Base-by-base conservation (phyloP, 2,329 filamentous ascomycete genomes). In the Fusarium cicatricum region DNA sequence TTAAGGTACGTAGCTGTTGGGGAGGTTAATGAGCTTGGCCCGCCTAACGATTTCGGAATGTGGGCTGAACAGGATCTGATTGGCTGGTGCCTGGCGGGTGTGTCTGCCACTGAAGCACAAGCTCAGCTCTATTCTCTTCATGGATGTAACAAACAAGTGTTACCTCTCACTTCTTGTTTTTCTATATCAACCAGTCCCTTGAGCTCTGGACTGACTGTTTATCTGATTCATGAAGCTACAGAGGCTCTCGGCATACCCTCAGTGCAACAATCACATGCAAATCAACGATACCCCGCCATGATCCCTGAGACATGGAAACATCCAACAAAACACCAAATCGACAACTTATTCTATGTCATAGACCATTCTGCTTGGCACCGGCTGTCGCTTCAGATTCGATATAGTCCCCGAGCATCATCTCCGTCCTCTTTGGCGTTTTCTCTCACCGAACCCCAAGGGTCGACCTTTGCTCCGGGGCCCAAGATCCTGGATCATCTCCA, bases 11-110 rank as follows among this genome's bases (percentile, higher is more conserved):
- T 62, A 48, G 55, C 40, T 26, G 43, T 52, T 60, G 58, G 51
- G 53, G 44, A 48, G 26, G 55, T 51, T 49, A 32, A 57, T 46
- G 45, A 43, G 19, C 33, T 31, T 39, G 21, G 36, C 36, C 26
- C 42, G 43, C 31, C 49, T 62, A 66, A 57, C 58, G 55, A 48
- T 65, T 66, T 65, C 28, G 11, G 6, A 17, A 15, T 39, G 44
- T 52, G 52, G 46, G 41, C 41, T 32, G 33, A 14, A 36, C 19
- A 12, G 19, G 9, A 4, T 40, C 0, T 60, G 36, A 66, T 66
- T 66, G 64, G 63, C 33, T 47, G 42, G 38, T 54, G 40, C 33
- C 16, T 44, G 38, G 23, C 19, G 17, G 5, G 41, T 37, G 49
- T 29, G 31, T 41, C 47, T 46, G 31, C 42, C 32, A 17, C 17